These are phyloP conservation scores for Cystobasidium sp. DNA, from an alignment of 1,284 basidiomycete genomes.

Conservation along the genomic window DNA sequence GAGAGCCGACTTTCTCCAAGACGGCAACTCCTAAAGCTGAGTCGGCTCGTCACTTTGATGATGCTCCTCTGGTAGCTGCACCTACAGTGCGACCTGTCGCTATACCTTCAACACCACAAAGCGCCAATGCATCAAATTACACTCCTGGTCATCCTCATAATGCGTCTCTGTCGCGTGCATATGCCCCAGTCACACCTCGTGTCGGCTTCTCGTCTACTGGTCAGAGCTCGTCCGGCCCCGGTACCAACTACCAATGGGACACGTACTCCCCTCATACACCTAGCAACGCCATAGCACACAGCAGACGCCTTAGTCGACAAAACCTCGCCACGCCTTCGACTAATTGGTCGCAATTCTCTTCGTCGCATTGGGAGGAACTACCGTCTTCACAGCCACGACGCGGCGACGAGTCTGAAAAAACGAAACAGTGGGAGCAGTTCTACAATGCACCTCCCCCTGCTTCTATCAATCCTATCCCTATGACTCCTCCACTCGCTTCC, in stretches of 20 bases:
- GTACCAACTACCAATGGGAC: slow-evolving; percentile 13
- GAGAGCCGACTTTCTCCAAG: slow-evolving; percentile 44
- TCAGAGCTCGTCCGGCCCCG: neutral
- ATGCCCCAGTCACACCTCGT: slow-evolving; percentile 31
- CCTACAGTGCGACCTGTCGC: neutral
- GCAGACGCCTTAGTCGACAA: slow-evolving; percentile 4
- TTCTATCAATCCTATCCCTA: slow-evolving; percentile 28
- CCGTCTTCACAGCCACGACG: slow-evolving; percentile 17
- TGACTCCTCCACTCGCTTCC: slow-evolving; percentile 7
- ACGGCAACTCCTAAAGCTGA: slow-evolving; percentile 26
- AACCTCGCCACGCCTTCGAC: neutral
- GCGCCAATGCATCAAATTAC: neutral
- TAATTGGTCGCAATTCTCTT: neutral
- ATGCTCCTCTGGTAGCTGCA: slow-evolving; percentile 18
- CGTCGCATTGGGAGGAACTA: slow-evolving; percentile 5
- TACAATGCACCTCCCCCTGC: slow-evolving; percentile 25
- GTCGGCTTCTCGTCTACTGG: slow-evolving; percentile 10
- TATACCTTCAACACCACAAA: slow-evolving; percentile 10
- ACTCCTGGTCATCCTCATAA: slow-evolving; percentile 2
- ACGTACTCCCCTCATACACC: slow-evolving; percentile 23
- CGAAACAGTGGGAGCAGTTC: slow-evolving; percentile 27
- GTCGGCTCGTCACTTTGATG: slow-evolving; percentile 24
- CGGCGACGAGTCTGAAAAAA: slow-evolving; percentile 6
- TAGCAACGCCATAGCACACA: slow-evolving; percentile 13
- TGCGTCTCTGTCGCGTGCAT: slow-evolving; percentile 24